Conservation (phyloP, 2,329 filamentous ascomycete genomes). For the Fusarium lyarnte region DNA sequence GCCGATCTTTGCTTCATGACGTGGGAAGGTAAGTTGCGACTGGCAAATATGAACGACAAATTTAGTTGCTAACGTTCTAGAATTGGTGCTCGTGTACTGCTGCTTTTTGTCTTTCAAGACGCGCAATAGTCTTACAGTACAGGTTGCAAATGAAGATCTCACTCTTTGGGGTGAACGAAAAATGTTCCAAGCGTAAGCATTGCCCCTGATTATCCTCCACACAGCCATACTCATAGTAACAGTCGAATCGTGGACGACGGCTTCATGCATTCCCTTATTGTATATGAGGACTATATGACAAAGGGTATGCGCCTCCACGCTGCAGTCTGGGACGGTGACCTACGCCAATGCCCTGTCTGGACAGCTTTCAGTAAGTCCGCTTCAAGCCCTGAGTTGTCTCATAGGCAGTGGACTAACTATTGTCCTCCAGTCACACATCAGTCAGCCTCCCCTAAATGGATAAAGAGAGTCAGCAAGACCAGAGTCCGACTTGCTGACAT, state of each 20-base stretch:
- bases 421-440: conserved; percentile 61
- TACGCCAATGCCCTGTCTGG: conserved; percentile 68
- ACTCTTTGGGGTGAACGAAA: conserved; percentile 58
- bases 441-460: conserved; percentile 59
- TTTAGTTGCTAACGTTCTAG: conserved; percentile 48
- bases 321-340: conserved; percentile 63
- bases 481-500: conserved; percentile 64
- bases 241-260: conserved; percentile 67
- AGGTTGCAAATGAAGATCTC: conserved; percentile 58
- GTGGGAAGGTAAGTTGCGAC: conserved; percentile 63
- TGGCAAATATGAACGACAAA: neutral
- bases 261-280: conserved; percentile 62
- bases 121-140: conserved; percentile 56
- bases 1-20: conserved; percentile 65
- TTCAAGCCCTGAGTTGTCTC: neutral
- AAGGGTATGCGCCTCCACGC: conserved; percentile 64
- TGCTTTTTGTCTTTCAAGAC: conserved; percentile 67
- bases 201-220: neutral
- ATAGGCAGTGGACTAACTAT: neutral
- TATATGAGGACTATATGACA: conserved; percentile 62
- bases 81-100: conserved; percentile 68
- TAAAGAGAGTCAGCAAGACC: conserved; percentile 58
- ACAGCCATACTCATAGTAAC: conserved; percentile 7
- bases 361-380: conserved; percentile 67
- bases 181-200: conserved; percentile 65